phyloP scores from a whole-genome alignment of 495 filamentous ascomycete genomes.

The Annulohypoxylon maeteangense region DNA sequence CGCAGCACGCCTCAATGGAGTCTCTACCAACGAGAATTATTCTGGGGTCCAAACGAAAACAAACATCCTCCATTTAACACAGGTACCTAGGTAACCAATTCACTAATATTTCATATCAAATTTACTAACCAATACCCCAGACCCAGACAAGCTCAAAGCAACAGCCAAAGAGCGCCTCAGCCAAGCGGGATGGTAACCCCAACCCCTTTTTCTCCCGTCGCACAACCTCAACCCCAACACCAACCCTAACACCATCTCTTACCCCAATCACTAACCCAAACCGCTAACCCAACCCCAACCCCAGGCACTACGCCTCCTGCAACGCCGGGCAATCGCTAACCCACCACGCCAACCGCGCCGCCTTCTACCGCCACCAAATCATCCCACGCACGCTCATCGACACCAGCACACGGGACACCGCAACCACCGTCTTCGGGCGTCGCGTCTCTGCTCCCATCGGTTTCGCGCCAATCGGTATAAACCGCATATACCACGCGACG shows the following conservation, averaged over 20 bases:
- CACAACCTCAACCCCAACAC: neutral
- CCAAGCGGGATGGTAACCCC: slow-evolving; percentile 58
- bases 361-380: slow-evolving; percentile 75
- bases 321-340: slow-evolving; percentile 74
- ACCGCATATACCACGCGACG: slow-evolving; percentile 69
- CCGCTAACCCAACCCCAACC: neutral
- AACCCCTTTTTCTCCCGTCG: neutral
- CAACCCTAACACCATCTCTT: neutral
- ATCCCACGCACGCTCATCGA: slow-evolving; percentile 71
- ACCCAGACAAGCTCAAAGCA: slow-evolving; percentile 67
- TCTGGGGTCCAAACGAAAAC: slow-evolving; percentile 67
- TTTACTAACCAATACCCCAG: slow-evolving; percentile 42
- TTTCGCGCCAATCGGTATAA: slow-evolving; percentile 74
- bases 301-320: slow-evolving; percentile 68
- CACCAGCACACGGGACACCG: slow-evolving; percentile 68
- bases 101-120: neutral
- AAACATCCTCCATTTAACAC: slow-evolving; percentile 68
- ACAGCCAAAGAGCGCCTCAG: slow-evolving; percentile 66
- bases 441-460: slow-evolving; percentile 68
- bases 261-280: neutral
- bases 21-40: slow-evolving; percentile 70
- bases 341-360: slow-evolving; percentile 72
- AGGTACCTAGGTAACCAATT: slow-evolving; percentile 7
- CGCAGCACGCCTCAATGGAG: slow-evolving; percentile 69
- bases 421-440: slow-evolving; percentile 70